phyloP scores from a whole-genome alignment of 139 green algal genomes.

The Chlorella ohadii region DNA sequence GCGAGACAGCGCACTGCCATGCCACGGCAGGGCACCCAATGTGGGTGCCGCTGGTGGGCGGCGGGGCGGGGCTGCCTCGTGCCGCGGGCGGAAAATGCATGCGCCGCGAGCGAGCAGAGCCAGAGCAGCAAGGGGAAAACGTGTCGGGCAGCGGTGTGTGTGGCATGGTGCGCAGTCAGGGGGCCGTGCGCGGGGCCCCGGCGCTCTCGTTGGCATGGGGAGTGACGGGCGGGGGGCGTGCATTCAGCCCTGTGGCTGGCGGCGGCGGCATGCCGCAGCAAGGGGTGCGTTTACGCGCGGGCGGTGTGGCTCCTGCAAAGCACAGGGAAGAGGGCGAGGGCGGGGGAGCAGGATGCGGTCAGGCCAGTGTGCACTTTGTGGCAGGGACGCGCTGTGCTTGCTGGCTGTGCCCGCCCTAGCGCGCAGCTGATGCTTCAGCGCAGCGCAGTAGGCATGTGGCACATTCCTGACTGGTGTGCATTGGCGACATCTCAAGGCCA shows the following conservation, averaged over 20 bases:
- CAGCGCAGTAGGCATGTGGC: no score
- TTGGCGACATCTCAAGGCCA: no score
- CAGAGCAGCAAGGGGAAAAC: background rate
- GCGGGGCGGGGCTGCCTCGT: background rate
- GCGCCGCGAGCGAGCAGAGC: background rate
- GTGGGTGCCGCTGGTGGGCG: no score
- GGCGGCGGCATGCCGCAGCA: background rate
- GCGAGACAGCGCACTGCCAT: no score
- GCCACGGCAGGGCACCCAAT: no score
- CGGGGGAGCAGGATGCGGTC: no score
- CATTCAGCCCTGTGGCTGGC: background rate
- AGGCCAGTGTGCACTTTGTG: no score
- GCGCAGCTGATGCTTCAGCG: no score
- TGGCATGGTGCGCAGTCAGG: background rate
- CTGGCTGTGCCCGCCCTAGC: no score
- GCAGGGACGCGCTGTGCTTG: no score
- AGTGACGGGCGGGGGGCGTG: background rate
- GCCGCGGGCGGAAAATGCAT: conserved; percentile 8
- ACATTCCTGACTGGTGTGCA: no score
- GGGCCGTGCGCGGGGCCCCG: background rate
- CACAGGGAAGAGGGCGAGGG: no score
- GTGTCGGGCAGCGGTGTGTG: background rate
- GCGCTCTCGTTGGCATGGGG: background rate
- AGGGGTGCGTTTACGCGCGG: background rate
- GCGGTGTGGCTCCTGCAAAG: conserved; percentile 2